Evolutionary conservation across 2,329 filamentous ascomycete genomes (phyloP).

Genomic region (Seiridium cupressi): DNA sequence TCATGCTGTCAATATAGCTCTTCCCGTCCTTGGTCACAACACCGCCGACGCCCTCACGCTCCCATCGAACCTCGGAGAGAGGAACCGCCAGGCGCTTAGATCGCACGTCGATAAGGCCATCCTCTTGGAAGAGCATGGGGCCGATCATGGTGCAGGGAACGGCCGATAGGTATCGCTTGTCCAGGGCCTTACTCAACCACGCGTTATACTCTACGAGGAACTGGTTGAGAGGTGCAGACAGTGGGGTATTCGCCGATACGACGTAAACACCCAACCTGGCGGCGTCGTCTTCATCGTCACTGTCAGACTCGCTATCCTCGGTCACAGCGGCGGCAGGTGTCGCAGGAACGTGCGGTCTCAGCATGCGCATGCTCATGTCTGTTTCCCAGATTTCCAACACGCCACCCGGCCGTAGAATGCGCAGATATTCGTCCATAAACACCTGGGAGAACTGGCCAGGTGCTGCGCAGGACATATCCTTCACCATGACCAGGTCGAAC

Average conservation of each 20-base stretch:
- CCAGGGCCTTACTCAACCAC: slow-evolving; percentile 77
- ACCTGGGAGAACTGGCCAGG: slow-evolving; percentile 56
- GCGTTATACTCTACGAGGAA: slow-evolving; percentile 80
- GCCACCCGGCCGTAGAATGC: slow-evolving; percentile 75
- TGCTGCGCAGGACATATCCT: slow-evolving; percentile 72
- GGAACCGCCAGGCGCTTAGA: slow-evolving; percentile 83
- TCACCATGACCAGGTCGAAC: slow-evolving; percentile 87
- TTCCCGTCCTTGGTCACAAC: slow-evolving; percentile 60
- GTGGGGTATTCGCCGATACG: slow-evolving; percentile 78
- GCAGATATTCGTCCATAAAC: slow-evolving; percentile 70
- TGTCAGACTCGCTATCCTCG: slow-evolving; percentile 24
- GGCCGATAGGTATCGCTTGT: slow-evolving; percentile 65
- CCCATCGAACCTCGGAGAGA: slow-evolving; percentile 82
- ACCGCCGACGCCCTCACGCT: slow-evolving; percentile 69
- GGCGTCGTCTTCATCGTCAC: slow-evolving; percentile 47
- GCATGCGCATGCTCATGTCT: slow-evolving; percentile 78
- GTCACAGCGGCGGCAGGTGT: slow-evolving; percentile 21
- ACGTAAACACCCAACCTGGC: slow-evolving; percentile 75
- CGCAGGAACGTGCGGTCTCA: slow-evolving; percentile 72
- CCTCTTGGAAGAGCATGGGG: slow-evolving; percentile 79
- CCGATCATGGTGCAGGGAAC: slow-evolving; percentile 78
- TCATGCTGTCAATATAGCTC: slow-evolving; percentile 55
- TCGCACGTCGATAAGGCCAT: slow-evolving; percentile 65
- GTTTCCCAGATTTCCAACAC: slow-evolving; percentile 87
- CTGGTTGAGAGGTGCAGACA: slow-evolving; percentile 76